Conservation (phyloP, 2,329 filamentous ascomycete genomes). For the Emergomyces pasteurianus region DNA sequence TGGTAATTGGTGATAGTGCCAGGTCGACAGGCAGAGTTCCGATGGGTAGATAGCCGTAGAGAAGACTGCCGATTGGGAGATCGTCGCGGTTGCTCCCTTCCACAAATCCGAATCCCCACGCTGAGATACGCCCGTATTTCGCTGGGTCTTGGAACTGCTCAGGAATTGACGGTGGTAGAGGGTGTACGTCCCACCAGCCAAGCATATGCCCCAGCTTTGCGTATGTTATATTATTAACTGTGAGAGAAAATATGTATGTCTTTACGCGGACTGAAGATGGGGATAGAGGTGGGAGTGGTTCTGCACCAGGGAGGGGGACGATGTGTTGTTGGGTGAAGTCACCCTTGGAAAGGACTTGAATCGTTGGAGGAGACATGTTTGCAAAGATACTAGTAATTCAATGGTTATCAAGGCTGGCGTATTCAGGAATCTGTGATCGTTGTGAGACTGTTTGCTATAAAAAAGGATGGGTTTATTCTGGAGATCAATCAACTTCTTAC, state of each 20-base stretch:
- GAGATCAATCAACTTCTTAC: no score
- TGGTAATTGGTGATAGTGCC: constrained; percentile 7
- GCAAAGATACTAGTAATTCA: not conserved
- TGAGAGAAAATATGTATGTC: constrained; percentile 13
- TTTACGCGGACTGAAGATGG: constrained; percentile 14
- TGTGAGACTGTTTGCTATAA: not conserved
- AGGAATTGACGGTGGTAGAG: constrained; percentile 13
- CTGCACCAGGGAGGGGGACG: constrained; percentile 10
- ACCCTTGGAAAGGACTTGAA: constrained; percentile 14
- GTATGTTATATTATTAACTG: constrained; percentile 17
- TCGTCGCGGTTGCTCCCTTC: constrained; percentile 12
- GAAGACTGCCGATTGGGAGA: constrained; percentile 8
- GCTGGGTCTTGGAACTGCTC: constrained; percentile 10
- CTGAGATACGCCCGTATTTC: constrained; percentile 17
- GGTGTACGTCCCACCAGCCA: constrained; percentile 18
- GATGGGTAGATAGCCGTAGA: constrained; percentile 17
- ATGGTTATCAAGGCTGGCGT: not conserved
- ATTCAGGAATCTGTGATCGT: not conserved
- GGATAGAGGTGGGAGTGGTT: constrained; percentile 9
- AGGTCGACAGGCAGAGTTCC: constrained; percentile 16
- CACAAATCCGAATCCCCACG: constrained; percentile 15
- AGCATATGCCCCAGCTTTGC: constrained; percentile 9
- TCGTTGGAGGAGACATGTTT: constrained; percentile 1
- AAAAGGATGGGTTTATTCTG: not conserved
- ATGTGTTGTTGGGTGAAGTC: constrained; percentile 17